Base-by-base conservation (phyloP, 2,329 filamentous ascomycete species). In the Pezizomycotina sp. region DNA sequence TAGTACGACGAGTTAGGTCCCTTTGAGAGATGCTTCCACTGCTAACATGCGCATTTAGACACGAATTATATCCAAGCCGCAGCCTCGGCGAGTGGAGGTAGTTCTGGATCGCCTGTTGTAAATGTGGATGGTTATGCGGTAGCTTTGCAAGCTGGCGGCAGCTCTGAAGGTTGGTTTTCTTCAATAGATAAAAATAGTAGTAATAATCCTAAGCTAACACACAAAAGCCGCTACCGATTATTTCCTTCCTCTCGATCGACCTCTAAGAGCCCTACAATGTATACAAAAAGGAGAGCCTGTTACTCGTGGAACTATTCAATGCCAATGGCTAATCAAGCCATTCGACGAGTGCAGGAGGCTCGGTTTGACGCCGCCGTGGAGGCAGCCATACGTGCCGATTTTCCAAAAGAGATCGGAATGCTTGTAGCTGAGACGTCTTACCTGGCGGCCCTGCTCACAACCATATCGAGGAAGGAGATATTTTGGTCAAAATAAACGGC, bases 51-150 rank as follows among this genome's bases (percentile, higher is more conserved):
- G n/a, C 14, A 14, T 2, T 2, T 30, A 75, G 48, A 77, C 54
- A 77, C 73, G 30, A 77, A 92, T 56, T 98, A 98, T 64, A 95
- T 95, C 52, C 89, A 98, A 61, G 89, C 91, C 47, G 92, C 91
- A 9, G 91, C 89, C 3, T 86, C 89, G 4, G 91, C 89, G 2
- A 95, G 84, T 56, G 89, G 89, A 48, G 89, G 89, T 48, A 92
- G 82, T 62, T 98, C 89, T n/a, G 89, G 89, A 45, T 92, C 80
- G 72, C 89, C 89, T 0, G 89, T 98, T 1, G 84, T 98, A 44
- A 92, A 93, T 58, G 78, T 92, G 43, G 81, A 92, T 57, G 89
- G 89, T 7, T 77, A 74, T 54, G 89, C 84, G 4, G 76, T 98
- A 37, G 89, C 89, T 24, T 62, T 98, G 27, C 89, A 98, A 59